Evolutionary conservation across 371 early-diverging fungal genomes (phyloP).

Genomic region (Mortierella sp.): DNA sequence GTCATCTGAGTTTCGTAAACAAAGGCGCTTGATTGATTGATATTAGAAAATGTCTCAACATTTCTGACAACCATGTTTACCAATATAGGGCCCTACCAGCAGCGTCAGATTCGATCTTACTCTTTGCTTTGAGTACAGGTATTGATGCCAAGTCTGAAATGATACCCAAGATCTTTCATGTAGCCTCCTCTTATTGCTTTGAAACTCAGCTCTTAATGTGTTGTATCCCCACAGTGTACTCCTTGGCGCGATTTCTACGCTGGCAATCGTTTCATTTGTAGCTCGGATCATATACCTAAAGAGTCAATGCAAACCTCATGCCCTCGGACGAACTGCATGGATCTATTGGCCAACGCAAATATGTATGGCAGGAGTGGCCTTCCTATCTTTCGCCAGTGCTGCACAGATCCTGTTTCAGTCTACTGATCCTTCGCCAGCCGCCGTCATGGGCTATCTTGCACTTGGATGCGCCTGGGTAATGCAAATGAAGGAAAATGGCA

Average conservation of each 20-base stretch:
- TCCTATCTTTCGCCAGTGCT: neutral
- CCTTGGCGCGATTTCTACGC: slow-evolving; percentile 1
- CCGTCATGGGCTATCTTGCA: slow-evolving; percentile 8
- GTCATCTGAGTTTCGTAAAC: neutral
- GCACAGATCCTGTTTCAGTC: neutral
- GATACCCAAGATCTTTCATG: too few species aligned
- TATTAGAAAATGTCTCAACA: neutral
- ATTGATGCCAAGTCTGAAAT: neutral
- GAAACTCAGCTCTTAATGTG: neutral
- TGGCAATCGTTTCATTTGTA: neutral
- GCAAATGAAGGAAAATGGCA: too few species aligned
- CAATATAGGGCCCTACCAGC: slow-evolving; percentile 14
- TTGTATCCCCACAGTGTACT: slow-evolving; percentile 9
- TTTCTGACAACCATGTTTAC: too few species aligned
- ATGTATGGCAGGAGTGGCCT: slow-evolving; percentile 5
- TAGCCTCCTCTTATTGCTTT: too few species aligned
- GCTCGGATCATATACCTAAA: slow-evolving; percentile 2
- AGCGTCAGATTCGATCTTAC: slow-evolving; percentile 14
- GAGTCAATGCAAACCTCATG: slow-evolving; percentile 6
- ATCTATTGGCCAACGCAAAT: slow-evolving; percentile 41
- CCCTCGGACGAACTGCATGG: slow-evolving; percentile 24
- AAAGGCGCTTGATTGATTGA: neutral
- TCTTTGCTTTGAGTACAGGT: slow-evolving; percentile 15
- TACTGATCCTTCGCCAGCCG: neutral
- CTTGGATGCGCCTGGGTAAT: slow-evolving; percentile 19